Evolutionary conservation across 257 asterid species (phyloP).

Genomic region (Solanum dulcamara): DNA sequence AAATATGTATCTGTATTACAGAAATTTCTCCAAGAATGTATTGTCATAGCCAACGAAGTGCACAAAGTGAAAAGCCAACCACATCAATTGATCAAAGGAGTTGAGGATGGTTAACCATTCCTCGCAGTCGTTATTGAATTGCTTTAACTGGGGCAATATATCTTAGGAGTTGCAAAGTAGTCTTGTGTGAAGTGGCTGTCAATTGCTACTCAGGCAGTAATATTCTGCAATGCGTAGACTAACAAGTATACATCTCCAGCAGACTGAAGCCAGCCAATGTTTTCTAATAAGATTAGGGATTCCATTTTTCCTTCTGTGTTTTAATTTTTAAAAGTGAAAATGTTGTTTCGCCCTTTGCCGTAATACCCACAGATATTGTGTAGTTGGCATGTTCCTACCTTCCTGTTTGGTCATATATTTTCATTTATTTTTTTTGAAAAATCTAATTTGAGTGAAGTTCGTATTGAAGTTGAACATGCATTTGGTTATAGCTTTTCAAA

Average conservation of each 20-base stretch:
- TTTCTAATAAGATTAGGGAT: neutral
- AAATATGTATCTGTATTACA: conserved; percentile 37
- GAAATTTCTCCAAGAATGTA: conserved; percentile 41
- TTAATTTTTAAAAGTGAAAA: neutral
- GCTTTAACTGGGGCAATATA: neutral
- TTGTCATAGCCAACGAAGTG: neutral
- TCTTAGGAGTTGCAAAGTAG: neutral
- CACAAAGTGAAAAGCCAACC: conserved; percentile 6
- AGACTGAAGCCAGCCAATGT: neutral
- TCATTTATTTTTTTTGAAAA: too few species aligned
- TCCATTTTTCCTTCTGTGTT: neutral
- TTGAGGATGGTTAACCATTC: neutral
- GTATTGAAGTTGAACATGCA: neutral
- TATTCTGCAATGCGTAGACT: neutral
- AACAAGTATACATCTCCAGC: neutral
- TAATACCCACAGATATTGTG: neutral
- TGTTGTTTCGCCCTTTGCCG: neutral
- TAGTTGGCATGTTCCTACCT: neutral
- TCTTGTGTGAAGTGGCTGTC: neutral
- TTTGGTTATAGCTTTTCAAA: neutral
- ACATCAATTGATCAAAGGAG: neutral
- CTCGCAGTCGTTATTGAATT: neutral
- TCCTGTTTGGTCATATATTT: too few species aligned
- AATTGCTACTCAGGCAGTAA: neutral
- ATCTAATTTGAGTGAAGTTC: too few species aligned